A percentile compares a stretch with the other conserved stretches of the same genome.
phyloP scores from a whole-genome alignment of 495 filamentous ascomycete species.

The Hypoxylon lenormandii region DNA sequence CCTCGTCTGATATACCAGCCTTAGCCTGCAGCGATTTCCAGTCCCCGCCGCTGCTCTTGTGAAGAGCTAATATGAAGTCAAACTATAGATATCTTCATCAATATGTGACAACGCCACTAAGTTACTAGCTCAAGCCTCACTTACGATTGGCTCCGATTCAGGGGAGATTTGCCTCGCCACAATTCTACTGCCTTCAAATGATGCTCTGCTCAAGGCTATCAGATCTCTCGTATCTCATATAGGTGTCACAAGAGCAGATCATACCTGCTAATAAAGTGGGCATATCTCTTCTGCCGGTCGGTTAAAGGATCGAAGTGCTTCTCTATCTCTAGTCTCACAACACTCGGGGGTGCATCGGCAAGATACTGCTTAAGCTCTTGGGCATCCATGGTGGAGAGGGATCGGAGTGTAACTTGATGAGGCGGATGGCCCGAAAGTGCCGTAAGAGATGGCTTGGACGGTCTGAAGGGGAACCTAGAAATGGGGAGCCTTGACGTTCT shows the following conservation, averaged over 20 bases:
- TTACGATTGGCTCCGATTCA: conserved; percentile 82
- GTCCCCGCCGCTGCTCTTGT: conserved; percentile 78
- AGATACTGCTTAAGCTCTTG: conserved; percentile 76
- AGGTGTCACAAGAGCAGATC: conserved; percentile 19
- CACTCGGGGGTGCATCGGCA: conserved; percentile 87
- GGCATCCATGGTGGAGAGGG: conserved; percentile 56
- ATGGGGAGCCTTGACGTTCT: conserved; percentile 29
- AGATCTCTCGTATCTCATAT: conserved; percentile 9
- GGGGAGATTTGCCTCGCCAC: conserved; percentile 89
- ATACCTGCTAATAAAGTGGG: conserved; percentile 89
- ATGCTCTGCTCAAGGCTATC: conserved; percentile 67
- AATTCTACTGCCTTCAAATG: conserved; percentile 84
- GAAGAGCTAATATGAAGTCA: conserved; percentile 85
- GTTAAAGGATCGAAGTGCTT: conserved; percentile 87
- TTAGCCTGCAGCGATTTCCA: conserved; percentile 78
- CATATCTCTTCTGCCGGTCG: conserved; percentile 84
- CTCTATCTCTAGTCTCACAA: conserved; percentile 86
- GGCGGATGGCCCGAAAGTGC: not conserved
- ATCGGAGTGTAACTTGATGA: conserved; percentile 16
- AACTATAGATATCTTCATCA: conserved; percentile 56
- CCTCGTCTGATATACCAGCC: conserved; percentile 75
- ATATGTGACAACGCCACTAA: conserved; percentile 6
- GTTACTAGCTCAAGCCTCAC: conserved; percentile 14
- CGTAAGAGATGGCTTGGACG: not conserved
- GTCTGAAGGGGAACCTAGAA: conserved; percentile 19